Percentiles rank a stretch among this genome's conserved stretches.
Conservation (phyloP, 169 alveolate species). For the Eimeria mitis region DNA sequence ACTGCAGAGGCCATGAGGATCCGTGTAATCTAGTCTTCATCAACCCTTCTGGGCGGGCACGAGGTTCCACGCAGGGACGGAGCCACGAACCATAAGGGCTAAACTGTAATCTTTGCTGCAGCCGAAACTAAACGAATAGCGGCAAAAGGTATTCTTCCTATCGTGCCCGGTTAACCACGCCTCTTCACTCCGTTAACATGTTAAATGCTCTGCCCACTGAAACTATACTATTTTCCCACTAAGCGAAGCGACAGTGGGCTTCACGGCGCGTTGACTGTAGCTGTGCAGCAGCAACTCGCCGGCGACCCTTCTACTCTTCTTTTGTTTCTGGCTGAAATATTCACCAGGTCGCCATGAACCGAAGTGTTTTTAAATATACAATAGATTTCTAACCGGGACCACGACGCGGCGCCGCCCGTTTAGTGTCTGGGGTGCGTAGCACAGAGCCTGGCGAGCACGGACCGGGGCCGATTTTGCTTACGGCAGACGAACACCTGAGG, state of each 20-base stretch:
- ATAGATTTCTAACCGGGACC: background rate
- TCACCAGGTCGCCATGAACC: background rate
- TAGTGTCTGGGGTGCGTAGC: background rate
- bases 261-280: background rate
- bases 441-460: background rate
- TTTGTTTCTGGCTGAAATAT: slow-evolving; percentile 9
- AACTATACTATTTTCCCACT: background rate
- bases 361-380: background rate
- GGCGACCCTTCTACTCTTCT: background rate
- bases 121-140: background rate
- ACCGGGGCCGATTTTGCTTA: background rate
- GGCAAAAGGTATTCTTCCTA: background rate
- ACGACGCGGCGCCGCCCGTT: background rate
- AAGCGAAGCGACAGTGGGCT: background rate
- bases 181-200: background rate
- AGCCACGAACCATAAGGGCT: background rate
- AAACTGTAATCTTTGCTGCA: background rate
- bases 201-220: background rate
- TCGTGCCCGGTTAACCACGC: background rate
- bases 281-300: background rate
- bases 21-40: background rate
- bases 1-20: background rate
- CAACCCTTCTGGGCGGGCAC: background rate
- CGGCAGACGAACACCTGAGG: background rate
- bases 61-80: background rate